Base-by-base conservation (phyloP, 2,329 filamentous ascomycete genomes). In the Davidsoniella eucalypti region DNA sequence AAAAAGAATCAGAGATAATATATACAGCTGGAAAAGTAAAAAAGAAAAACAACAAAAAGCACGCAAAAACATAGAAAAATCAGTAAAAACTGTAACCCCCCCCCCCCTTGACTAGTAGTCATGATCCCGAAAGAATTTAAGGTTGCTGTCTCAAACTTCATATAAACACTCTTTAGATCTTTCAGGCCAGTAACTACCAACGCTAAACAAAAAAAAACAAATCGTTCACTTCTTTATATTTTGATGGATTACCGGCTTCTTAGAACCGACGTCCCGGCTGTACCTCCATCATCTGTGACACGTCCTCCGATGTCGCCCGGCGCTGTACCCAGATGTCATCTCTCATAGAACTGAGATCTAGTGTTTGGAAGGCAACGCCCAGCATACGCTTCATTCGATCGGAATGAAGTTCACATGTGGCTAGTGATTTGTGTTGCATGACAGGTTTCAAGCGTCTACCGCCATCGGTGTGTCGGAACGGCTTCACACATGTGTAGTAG, bases 351-450 rank as follows among this genome's bases (percentile, higher is more conserved):
- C 23, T 48, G 33, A 50, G 37, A 29, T 53, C 48, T 25, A 43
- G 17, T 6, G 48, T 51, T 25, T 47, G 39, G 12, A 51, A 54
- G 0, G 83, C 80, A 26, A 76, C 71, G 25, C 67, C 64, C 60
- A 93, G 94, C 1, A 85, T 70, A 0, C 73, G 70, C 39, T 87
- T 73, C 86, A 94, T 94, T 14, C 82, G 74, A 3, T 73, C 65
- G 41, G 84, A 88, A 61, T 92, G 94, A 2, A 95, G 70, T 62
- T 90, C 84, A 60, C 88, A 4, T 82, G 63, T 10, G 71, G 69
- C 55, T 78, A 73, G 21, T 77, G 70, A 12, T 75, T 69, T 51
- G 72, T 70, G 55, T 76, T 78, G 57, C 84, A 55, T 80, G 75
- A 16, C 72, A 66, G 8, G 82, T 78, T 21, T 88, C 68, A 1